phyloP scores from a whole-genome alignment of 1,284 basidiomycete genomes.

The Heimioporus punctisporus region DNA sequence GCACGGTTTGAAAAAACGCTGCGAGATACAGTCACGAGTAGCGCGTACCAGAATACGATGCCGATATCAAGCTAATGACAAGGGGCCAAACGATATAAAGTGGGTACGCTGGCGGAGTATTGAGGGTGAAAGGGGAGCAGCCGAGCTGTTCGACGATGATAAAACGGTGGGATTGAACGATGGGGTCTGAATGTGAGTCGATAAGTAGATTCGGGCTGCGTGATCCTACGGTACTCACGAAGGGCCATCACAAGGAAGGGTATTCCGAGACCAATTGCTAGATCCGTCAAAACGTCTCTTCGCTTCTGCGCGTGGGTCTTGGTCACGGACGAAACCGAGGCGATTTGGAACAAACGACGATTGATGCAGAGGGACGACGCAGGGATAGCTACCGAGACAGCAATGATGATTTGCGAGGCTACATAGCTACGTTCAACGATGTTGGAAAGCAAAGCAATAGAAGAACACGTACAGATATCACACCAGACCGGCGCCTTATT shows the following conservation, averaged over 20 bases:
- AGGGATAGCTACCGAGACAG: conserved; percentile 49
- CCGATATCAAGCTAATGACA: conserved; percentile 26
- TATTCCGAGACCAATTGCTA: conserved; percentile 46
- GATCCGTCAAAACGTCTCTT: conserved; percentile 43
- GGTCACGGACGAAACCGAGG: conserved; percentile 39
- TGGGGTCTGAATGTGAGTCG: conserved; percentile 25
- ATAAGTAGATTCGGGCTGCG: too few relatives aligned
- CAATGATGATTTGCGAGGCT: conserved; percentile 46
- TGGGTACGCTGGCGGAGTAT: conserved; percentile 27
- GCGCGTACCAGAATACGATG: conserved; percentile 26
- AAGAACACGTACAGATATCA: conserved; percentile 32
- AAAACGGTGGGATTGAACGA: conserved; percentile 40
- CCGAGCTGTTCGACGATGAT: conserved; percentile 40
- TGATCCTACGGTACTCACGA: conserved; percentile 38
- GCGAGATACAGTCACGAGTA: too few relatives aligned
- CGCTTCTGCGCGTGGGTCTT: conserved; percentile 35
- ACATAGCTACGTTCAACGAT: conserved; percentile 1
- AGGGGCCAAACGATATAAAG: conserved; percentile 26
- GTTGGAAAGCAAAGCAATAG: fast-evolving
- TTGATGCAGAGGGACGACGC: conserved; percentile 51
- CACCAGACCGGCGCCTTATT: conserved; percentile 61
- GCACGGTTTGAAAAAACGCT: not conserved
- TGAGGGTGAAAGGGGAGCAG: conserved; percentile 33
- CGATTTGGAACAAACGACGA: conserved; percentile 45
- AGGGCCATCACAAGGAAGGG: conserved; percentile 52